Conservation (phyloP, 768 basidiomycete species). For the Amanita subjunquillea region DNA sequence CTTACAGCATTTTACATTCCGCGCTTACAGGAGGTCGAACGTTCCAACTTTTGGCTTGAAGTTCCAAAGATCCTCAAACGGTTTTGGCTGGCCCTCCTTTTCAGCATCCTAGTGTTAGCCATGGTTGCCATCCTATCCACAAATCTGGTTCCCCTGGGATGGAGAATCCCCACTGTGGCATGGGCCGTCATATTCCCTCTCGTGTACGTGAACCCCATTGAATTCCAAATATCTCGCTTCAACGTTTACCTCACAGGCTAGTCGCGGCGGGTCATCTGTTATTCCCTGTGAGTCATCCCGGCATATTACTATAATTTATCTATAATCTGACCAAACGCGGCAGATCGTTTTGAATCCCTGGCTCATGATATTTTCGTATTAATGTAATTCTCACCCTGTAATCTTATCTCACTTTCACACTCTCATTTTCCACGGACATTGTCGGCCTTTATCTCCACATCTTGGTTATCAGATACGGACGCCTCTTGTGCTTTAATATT, state of each 20-base stretch:
- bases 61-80: constrained; percentile 76
- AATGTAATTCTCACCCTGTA: background rate
- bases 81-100: constrained; percentile 55
- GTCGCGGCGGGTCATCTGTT: constrained; percentile 58
- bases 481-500: background rate
- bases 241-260: constrained; percentile 26
- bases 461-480: background rate
- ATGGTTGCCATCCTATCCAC: constrained; percentile 49
- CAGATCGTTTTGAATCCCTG: constrained; percentile 81
- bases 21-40: constrained; percentile 61
- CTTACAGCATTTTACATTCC: background rate
- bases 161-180: constrained; percentile 48
- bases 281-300: constrained; percentile 49
- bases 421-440: background rate
- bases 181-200: constrained; percentile 77
- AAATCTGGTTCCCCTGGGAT: constrained; percentile 46
- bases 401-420: background rate
- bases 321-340: constrained; percentile 4
- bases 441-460: background rate
- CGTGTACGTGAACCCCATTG: constrained; percentile 31
- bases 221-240: constrained; percentile 5
- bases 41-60: constrained; percentile 86
- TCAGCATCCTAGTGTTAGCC: constrained; percentile 41
- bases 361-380: constrained; percentile 77
- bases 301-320: too few relatives aligned